These are phyloP conservation scores for Botryotinia globosa DNA, from an alignment of 2,329 filamentous ascomycete genomes.

Conservation along the genomic window DNA sequence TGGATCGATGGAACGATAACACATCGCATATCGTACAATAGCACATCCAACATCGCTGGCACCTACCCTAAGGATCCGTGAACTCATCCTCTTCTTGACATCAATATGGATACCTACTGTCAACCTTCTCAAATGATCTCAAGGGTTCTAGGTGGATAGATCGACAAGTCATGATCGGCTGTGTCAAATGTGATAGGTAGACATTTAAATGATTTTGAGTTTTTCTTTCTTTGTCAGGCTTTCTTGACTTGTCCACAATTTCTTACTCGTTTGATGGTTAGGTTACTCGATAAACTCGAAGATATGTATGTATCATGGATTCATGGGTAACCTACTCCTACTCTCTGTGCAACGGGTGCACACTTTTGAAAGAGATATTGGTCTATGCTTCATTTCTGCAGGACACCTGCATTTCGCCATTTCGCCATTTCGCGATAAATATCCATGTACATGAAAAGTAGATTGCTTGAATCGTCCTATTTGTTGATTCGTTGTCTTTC, in stretches of 20 bases:
- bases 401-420: slow-evolving; percentile 20
- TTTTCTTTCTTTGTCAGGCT: not conserved
- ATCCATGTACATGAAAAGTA: slow-evolving; percentile 17
- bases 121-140: not conserved
- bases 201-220: not conserved
- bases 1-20: slow-evolving; percentile 12
- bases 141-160: slow-evolving; percentile 4
- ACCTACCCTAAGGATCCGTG: slow-evolving; percentile 12
- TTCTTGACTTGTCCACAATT: not conserved
- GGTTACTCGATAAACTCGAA: slow-evolving; percentile 15
- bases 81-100: not conserved
- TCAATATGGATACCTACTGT: not conserved
- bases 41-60: slow-evolving; percentile 8
- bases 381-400: slow-evolving; percentile 21
- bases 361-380: slow-evolving; percentile 4
- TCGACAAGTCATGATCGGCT: slow-evolving; percentile 2
- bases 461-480: not conserved
- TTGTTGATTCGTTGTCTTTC: not conserved
- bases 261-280: not conserved
- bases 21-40: slow-evolving; percentile 15
- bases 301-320: not conserved
- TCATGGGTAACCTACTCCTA: slow-evolving; percentile 11
- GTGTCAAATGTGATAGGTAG: slow-evolving; percentile 4
- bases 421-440: slow-evolving; percentile 15
- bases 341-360: slow-evolving; percentile 7